These are phyloP conservation scores for Purpureocillium takamizusanense DNA, from an alignment of 2,329 filamentous ascomycete species.

Conservation along the genomic window DNA sequence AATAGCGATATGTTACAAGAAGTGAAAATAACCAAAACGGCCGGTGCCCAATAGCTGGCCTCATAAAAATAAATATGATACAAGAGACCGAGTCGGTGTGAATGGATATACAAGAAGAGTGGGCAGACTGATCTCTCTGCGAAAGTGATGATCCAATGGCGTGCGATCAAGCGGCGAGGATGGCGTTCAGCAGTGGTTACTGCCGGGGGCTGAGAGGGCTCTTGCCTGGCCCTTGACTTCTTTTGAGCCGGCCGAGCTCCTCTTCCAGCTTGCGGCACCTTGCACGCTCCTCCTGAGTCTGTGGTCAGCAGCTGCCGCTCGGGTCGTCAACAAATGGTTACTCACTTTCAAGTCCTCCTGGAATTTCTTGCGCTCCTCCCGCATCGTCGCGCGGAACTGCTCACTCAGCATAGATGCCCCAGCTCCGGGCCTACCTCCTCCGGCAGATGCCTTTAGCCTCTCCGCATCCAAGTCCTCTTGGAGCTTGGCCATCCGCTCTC, in stretches of 20 bases:
- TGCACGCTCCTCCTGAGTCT: conserved; percentile 38
- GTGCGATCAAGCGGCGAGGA: too few relatives aligned
- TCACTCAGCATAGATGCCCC: conserved; percentile 46
- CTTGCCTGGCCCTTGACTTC: conserved; percentile 31
- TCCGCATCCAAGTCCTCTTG: conserved; percentile 44
- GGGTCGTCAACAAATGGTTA: conserved; percentile 1
- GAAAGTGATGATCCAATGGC: too few relatives aligned
- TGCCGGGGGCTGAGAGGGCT: conserved; percentile 31
- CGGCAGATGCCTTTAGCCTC: conserved; percentile 32
- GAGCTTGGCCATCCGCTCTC: conserved; percentile 28
- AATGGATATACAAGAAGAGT: not conserved
- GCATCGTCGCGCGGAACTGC: conserved; percentile 47
- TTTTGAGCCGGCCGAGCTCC: conserved; percentile 35
- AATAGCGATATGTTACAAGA: too few relatives aligned
- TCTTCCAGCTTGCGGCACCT: conserved; percentile 40
- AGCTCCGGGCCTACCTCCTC: conserved; percentile 23
- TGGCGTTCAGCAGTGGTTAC: not conserved
- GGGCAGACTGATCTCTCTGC: too few relatives aligned
- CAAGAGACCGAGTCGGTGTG: not conserved
- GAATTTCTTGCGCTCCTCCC: conserved; percentile 48
- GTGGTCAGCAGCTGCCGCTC: conserved; percentile 16
- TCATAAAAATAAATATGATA: too few relatives aligned
- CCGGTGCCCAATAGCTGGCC: too few relatives aligned
- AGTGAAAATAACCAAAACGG: too few relatives aligned
- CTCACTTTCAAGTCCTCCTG: conserved; percentile 44